Evolutionary conservation across 2,329 filamentous ascomycete species (phyloP), one percentile per base, ranked within the genome.

Genomic region (Cercospora zeae-maydis): DNA sequence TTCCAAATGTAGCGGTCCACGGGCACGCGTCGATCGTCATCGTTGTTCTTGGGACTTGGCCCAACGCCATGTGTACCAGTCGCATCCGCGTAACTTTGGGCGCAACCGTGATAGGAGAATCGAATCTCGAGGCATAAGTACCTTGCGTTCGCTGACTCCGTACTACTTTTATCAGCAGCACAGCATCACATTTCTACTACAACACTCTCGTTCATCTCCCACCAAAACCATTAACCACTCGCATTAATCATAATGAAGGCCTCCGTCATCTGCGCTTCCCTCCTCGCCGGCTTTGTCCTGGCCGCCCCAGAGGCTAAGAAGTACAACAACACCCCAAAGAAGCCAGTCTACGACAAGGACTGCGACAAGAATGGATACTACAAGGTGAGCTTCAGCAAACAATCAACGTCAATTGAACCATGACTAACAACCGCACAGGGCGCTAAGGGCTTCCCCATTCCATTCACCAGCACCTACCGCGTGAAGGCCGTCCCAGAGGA

Each of bases 391-490:
- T 19, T 19, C 13, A 8, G 21, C 2, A 4, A 16, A 2, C 21
- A 4, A 21, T 11, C 6, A 11, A 16, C 4, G 39, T 4, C 9
- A 21, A 19, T 21, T 19, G 4, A 13, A 36, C 19, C 4, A 21
- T 6, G 24, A 31, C 47, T 52, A 13, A 52, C 47, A 5, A 8
- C 13, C 30, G 3, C 6, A 11, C 47, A 52, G 59, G 45, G 49
- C 37, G 58, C 61, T 21, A 63, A 60, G 59, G 49, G 39, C 6
- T 62, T 61, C 61, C 66, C 63, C n/a, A 66, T 70, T 53, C 58
- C 59, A 64, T 85, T 83, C 75, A 83, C 82, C 61, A 81, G 79
- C 16, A 80, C 77, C 62, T 84, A 79, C 75, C 67, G 76, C 42
- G 73, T 84, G 62, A 71, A 77, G 47, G 82, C 83, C 14, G 79